A percentile compares a stretch with the other conserved stretches of the same genome.
Conservation (phyloP, 768 basidiomycete genomes). For the Sporobolomyces phaffii region DNA sequence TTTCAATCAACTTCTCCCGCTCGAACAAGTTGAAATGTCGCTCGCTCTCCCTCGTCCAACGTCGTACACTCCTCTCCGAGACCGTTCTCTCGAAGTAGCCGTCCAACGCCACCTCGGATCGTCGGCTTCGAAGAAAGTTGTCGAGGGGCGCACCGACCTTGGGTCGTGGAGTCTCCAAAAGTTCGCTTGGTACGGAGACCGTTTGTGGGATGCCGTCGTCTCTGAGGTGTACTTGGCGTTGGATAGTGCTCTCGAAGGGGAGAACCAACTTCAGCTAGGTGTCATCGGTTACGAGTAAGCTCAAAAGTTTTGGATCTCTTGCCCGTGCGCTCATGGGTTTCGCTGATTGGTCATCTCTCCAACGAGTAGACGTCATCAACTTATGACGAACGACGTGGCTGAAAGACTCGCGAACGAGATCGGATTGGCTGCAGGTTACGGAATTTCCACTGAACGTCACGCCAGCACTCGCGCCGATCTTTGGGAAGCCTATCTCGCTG, state of each 20-base stretch:
- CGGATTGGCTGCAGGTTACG: background rate
- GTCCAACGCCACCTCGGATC: background rate
- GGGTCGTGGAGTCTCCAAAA: background rate
- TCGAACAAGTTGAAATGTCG: background rate
- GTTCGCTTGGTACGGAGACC: background rate
- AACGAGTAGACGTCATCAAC: no score
- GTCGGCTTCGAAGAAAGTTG: background rate
- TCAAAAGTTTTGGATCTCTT: no score
- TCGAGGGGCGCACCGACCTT: background rate
- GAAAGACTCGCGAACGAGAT: background rate
- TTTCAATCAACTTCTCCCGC: background rate
- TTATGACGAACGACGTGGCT: no score
- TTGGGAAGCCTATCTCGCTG: constrained; percentile 1
- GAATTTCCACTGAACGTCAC: background rate
- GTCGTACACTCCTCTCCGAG: background rate
- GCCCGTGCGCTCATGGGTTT: no score
- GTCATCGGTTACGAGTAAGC: no score
- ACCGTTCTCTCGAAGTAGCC: background rate
- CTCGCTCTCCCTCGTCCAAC: background rate
- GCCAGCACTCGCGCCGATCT: background rate
- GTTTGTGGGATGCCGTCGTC: background rate
- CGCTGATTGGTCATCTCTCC: no score
- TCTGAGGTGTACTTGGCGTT: background rate
- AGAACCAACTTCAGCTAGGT: background rate
- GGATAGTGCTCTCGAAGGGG: background rate